Conservation (phyloP, 2,329 filamentous ascomycete species). For the Endoconidiophora polonica region DNA sequence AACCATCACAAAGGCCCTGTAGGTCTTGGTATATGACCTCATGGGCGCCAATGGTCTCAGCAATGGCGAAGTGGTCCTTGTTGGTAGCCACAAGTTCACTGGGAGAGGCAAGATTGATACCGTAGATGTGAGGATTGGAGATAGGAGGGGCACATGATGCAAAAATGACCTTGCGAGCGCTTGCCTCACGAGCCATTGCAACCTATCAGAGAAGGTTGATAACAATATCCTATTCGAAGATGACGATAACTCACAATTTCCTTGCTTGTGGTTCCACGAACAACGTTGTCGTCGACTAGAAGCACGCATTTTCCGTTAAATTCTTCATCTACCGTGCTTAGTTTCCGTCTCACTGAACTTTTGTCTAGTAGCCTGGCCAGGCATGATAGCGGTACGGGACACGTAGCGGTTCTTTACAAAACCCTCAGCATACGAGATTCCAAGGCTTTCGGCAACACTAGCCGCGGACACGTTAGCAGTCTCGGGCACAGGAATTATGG, state of each 20-base stretch:
- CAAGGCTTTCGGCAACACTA: conserved; percentile 55
- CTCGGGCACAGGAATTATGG: conserved; percentile 27
- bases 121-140: conserved; percentile 63
- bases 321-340: conserved; percentile 72
- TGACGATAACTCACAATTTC: conserved; percentile 15
- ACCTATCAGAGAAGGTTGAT: conserved; percentile 15
- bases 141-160: conserved; percentile 70
- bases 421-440: conserved; percentile 62
- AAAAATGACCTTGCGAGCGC: conserved; percentile 68
- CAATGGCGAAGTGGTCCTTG: conserved; percentile 25
- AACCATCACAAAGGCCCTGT: conserved; percentile 63
- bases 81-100: conserved; percentile 26
- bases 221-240: neutral
- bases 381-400: conserved; percentile 62
- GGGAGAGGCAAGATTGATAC: conserved; percentile 30
- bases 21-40: conserved; percentile 45
- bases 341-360: conserved; percentile 80
- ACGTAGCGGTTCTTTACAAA: conserved; percentile 87
- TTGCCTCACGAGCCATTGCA: conserved; percentile 66
- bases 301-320: conserved; percentile 68
- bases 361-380: conserved; percentile 62
- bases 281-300: conserved; percentile 79
- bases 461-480: conserved; percentile 64
- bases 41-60: conserved; percentile 27
- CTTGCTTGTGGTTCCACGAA: conserved; percentile 67